These are phyloP conservation scores for Chytriomyces sp. DNA, from an alignment of 192 early-diverging fungal species.

Conservation along the genomic window DNA sequence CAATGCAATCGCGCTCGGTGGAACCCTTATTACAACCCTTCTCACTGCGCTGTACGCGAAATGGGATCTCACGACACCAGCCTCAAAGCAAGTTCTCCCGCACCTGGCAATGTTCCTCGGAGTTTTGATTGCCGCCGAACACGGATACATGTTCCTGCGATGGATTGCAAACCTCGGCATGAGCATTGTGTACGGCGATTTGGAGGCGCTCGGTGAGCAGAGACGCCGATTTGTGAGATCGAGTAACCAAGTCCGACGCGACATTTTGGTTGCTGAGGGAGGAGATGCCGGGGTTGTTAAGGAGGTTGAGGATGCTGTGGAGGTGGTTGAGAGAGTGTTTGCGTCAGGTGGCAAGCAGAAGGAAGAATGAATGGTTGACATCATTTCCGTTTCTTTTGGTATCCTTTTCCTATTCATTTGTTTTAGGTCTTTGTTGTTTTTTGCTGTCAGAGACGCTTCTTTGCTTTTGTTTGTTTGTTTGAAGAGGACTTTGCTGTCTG, in stretches of 20 bases:
- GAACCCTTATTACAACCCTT: constrained; percentile 33
- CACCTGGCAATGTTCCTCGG: neutral
- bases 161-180: neutral
- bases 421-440: too few species aligned
- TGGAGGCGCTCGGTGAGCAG: neutral
- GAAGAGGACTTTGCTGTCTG: too few species aligned
- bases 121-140: constrained; percentile 1
- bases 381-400: too few species aligned
- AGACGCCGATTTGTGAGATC: neutral
- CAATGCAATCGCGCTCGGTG: constrained; percentile 31
- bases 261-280: neutral
- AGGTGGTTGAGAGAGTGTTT: constrained; percentile 1
- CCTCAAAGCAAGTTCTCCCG: constrained; percentile 26
- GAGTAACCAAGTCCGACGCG: neutral
- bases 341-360: neutral
- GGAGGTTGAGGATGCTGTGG: constrained; percentile 17
- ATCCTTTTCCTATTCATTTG: too few species aligned
- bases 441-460: too few species aligned
- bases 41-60: constrained; percentile 38
- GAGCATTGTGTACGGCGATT: neutral
- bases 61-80: constrained; percentile 33
- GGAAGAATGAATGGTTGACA: neutral
- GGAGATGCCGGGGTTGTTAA: neutral
- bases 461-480: too few species aligned
- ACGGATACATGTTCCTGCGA: neutral